Evolutionary conservation across 1,139 yeast genomes (phyloP), one percentile per base, ranked within the genome.

Genomic region (Protomyces macrosporus): DNA sequence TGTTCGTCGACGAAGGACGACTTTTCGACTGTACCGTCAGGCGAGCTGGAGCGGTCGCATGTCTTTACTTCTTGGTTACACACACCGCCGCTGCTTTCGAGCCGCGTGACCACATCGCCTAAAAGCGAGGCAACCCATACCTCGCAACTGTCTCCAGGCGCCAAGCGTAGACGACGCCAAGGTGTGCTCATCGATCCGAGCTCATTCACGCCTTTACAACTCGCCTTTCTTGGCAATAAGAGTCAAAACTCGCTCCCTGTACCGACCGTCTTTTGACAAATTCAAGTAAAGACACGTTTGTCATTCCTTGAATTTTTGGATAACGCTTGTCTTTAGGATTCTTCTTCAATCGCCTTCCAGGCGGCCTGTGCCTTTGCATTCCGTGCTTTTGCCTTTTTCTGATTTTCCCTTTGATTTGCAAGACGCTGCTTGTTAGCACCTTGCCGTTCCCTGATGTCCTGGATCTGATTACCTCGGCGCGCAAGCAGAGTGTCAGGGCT

Each of bases 281-380:
- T 2, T 1, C 23, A 23, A 1, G 23, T 2, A 23, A 23, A 23
- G 23, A 23, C 23, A 23, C 23, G 23, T 23, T 23, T 23, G 23
- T 23, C 23, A 23, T 23, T 23, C 39, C 39, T 36, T 7, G 39
- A 36, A 12, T 3, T 9, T 36, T 36, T 7, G 9, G 39, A 36
- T 82, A 86, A 70, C 81, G 93, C 6, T 88, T 85, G 72, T 87
- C 87, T 72, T 82, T 90, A 0, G 95, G 96, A 23, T 79, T 81
- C 67, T 90, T 90, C 72, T 88, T 83, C 76, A 82, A 84, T 67
- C 95, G 76, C 74, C 86, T 86, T 3, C 73, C 63, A 60, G 3
- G 53, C 58, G 32, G 42, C 58, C 12, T 48, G 53, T 23, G 58
- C 63, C 35, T 54, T 60, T 14, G 33, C 42, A 14, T 60, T 60